Percentiles rank a stretch among this genome's conserved stretches.
These are phyloP conservation scores for Drechslerella dactyloides DNA, from an alignment of 2,329 filamentous ascomycete genomes.

Conservation along the genomic window DNA sequence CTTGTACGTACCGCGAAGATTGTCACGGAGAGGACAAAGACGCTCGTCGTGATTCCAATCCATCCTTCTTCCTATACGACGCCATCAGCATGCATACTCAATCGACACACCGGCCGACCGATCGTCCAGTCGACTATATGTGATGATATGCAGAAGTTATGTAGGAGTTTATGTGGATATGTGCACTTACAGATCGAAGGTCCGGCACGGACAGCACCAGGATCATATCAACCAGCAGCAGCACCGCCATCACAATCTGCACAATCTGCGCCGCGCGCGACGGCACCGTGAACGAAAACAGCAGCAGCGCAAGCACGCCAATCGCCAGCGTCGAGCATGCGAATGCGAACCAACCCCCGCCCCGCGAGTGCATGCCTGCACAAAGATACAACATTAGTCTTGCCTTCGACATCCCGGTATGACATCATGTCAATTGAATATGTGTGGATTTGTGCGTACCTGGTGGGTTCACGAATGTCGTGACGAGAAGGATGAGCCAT, in stretches of 20 bases:
- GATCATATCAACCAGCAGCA: constrained; percentile 77
- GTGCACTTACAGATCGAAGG: constrained; percentile 64
- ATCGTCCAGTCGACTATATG: no score
- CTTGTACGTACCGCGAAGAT: constrained; percentile 62
- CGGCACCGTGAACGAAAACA: constrained; percentile 87
- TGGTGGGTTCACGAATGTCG: constrained; percentile 87
- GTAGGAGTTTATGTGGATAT: no score
- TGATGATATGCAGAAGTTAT: no score
- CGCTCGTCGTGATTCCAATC: constrained; percentile 83
- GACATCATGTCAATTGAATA: background rate
- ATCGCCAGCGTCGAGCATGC: constrained; percentile 78
- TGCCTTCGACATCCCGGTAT: background rate
- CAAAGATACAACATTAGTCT: background rate
- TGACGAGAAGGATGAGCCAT: constrained; percentile 90
- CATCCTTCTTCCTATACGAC: constrained; percentile 60
- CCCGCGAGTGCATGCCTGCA: constrained; percentile 72
- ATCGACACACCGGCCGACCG: no score
- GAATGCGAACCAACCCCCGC: constrained; percentile 82
- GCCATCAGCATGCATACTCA: no score
- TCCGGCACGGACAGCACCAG: constrained; percentile 77
- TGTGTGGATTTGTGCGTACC: constrained; percentile 58
- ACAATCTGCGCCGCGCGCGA: constrained; percentile 78
- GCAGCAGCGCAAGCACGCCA: constrained; percentile 74
- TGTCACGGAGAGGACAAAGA: constrained; percentile 81
- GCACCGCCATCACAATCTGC: constrained; percentile 69